Conservation (phyloP, 1,284 basidiomycete genomes). For the Psilocybe mexicana region DNA sequence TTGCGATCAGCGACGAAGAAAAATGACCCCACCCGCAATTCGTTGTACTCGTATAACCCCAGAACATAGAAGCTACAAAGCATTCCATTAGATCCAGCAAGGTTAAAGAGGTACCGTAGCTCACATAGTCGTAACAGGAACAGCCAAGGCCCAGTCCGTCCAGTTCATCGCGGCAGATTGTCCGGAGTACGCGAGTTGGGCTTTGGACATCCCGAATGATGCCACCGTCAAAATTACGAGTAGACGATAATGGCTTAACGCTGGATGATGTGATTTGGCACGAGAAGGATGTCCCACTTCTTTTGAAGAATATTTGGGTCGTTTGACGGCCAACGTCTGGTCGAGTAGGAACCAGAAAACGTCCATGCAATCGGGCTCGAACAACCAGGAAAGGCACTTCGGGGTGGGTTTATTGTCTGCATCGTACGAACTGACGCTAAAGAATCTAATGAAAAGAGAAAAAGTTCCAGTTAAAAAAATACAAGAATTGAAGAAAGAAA, state of each 20-base stretch:
- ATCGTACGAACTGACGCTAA: neutral
- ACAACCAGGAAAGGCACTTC: neutral
- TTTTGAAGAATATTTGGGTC: neutral
- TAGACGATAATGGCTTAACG: neutral
- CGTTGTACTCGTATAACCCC: neutral
- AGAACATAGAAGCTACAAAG: neutral
- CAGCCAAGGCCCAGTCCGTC: constrained; percentile 1
- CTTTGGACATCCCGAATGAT: neutral
- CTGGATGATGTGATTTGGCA: neutral
- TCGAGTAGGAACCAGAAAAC: neutral
- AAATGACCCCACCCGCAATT: neutral
- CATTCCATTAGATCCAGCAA: neutral
- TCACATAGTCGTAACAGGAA: neutral
- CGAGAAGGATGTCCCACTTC: neutral
- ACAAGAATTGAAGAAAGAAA: too few relatives aligned
- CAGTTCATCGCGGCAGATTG: neutral
- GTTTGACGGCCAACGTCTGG: neutral
- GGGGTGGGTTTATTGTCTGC: neutral
- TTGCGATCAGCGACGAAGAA: neutral
- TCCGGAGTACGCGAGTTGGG: neutral
- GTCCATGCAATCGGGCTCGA: neutral
- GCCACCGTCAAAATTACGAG: neutral
- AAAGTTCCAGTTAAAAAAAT: neutral
- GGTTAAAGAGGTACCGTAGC: neutral
- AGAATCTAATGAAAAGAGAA: neutral